Evolutionary conservation across 2,329 filamentous ascomycete species (phyloP).

Genomic region (Talaromyces verruculosus): DNA sequence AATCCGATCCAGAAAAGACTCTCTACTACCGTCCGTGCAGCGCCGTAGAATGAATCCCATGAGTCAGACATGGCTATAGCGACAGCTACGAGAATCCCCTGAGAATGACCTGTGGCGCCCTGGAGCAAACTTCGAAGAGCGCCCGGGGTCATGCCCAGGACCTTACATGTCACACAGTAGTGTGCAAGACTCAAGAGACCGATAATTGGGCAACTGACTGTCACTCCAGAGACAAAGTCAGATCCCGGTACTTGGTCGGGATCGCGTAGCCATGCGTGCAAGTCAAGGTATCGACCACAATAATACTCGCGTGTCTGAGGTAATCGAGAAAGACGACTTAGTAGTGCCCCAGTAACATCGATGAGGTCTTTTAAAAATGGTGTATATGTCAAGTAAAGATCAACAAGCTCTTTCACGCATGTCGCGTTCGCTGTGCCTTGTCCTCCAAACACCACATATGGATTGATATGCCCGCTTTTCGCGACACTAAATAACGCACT

Average conservation of each 20-base stretch:
- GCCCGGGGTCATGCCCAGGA: constrained; percentile 83
- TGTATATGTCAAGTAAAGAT: not conserved
- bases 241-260: constrained; percentile 88
- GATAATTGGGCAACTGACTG: constrained; percentile 93
- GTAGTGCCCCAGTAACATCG: not conserved
- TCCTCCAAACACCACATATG: constrained; percentile 3
- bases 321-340: constrained; percentile 6
- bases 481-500: not conserved
- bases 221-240: constrained; percentile 90
- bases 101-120: constrained; percentile 77
- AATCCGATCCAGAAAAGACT: constrained; percentile 98
- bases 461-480: not conserved
- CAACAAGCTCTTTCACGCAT: not conserved
- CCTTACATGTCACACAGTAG: constrained; percentile 90
- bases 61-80: constrained; percentile 84
- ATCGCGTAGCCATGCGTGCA: constrained; percentile 88
- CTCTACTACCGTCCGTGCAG: constrained; percentile 75
- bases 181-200: constrained; percentile 93
- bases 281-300: constrained; percentile 51
- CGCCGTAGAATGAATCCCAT: constrained; percentile 86
- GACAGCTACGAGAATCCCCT: constrained; percentile 90
- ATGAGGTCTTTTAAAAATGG: not conserved
- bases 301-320: constrained; percentile 7
- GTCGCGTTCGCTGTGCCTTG: constrained; percentile 8
- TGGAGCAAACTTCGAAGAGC: constrained; percentile 59